Evolutionary conservation across 164 flowering plant species (phyloP), one percentile per base, ranked within the genome.

Genomic region (Aristolochia contorta): DNA sequence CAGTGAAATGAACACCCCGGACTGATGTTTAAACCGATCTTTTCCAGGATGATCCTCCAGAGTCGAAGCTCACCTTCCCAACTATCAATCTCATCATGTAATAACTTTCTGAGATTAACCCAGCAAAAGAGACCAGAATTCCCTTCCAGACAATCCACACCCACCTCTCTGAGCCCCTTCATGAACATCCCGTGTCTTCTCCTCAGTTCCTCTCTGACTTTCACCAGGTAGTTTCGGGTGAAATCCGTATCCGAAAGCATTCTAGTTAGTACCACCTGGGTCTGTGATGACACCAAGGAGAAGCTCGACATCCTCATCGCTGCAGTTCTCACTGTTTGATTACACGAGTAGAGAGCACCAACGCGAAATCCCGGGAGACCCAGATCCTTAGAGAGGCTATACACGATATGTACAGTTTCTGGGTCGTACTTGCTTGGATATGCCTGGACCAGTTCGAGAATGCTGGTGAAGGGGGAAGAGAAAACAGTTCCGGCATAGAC

Each of bases 1-100:
- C 89, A 84, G 65, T 83, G 89, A 61, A 84, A 87, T 4, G 89
- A 77, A 2, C 83, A 80, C 0, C 95, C 95, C 56, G 91, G 91
- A 55, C 80, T 83, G 27, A 66, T 71, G 64, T 85, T 87, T 49
- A 87, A 61, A 74, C 82, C 82, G 23, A 76, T 82, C 25, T 78
- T 54, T 47, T 69, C 76, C 52, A 83, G 69, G 1, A 85, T 73
- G 74, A 78, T 75, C n/a, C 76, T 78, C 84, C 84, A 85, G n/a
- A 85, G 64, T 49, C 79, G 83, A 49, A 80, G 74, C 57, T 87
- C 95, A 16, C 89, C 87, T 58, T 79, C 78, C 79, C 80, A 87
- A 58, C 65, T 72, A 65, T 73, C 69, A 14, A 79, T 69, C 12
- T 65, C n/a, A n/a, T n/a, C n/a, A n/a, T n/a, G 54, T 13, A 85